Conservation (phyloP, 352 stramenopile genomes). For the Phytophthora colocasiae region DNA sequence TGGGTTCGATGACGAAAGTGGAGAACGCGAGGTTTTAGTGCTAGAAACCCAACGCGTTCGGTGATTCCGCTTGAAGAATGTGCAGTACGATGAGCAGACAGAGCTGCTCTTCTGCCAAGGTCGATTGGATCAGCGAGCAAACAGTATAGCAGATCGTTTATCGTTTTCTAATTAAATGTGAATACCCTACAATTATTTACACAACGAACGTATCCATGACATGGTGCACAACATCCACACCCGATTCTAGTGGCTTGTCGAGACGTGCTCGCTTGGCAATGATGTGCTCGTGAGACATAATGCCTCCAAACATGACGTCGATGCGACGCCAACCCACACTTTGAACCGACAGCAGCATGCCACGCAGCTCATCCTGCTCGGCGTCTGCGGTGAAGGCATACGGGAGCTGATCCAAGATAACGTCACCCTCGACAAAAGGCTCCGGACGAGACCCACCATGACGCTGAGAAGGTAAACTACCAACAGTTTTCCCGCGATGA, state of each 20-base stretch:
- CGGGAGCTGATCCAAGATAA: conserved; percentile 74
- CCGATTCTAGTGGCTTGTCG: conserved; percentile 61
- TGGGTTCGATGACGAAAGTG: conserved; percentile 22
- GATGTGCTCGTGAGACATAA: conserved; percentile 81
- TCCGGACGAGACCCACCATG: conserved; percentile 40
- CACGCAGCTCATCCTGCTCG: conserved; percentile 67
- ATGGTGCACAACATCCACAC: conserved; percentile 79
- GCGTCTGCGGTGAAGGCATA: conserved; percentile 72
- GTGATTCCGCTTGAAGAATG: conserved; percentile 34
- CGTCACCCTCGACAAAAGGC: conserved; percentile 58
- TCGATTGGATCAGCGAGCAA: conserved; percentile 30
- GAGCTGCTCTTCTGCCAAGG: conserved; percentile 30
- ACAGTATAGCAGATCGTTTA: not conserved
- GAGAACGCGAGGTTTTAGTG: conserved; percentile 10
- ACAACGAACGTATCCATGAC: conserved; percentile 76
- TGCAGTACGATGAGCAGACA: conserved; percentile 26
- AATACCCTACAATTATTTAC: conserved; percentile 22
- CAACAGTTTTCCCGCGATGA: conserved; percentile 34
- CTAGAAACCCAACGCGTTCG: conserved; percentile 20
- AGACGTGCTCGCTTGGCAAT: conserved; percentile 78
- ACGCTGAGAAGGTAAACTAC: conserved; percentile 24
- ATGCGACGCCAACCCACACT: conserved; percentile 77
- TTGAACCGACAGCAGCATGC: conserved; percentile 80
- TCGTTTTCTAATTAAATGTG: not conserved
- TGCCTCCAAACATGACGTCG: conserved; percentile 74